Conservation (phyloP, 176 grass and related monocot genomes). For the Avena insularis region DNA sequence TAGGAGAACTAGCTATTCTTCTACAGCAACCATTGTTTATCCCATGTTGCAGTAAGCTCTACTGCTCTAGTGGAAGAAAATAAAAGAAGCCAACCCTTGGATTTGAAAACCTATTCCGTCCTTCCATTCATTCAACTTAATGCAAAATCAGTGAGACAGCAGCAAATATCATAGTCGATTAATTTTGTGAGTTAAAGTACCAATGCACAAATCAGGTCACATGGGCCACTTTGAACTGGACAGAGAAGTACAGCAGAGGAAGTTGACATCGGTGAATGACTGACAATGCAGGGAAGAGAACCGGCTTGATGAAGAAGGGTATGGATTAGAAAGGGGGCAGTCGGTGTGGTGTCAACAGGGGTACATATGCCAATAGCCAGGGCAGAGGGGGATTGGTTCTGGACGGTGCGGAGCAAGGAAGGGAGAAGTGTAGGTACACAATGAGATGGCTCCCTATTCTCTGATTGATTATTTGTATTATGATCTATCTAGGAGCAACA, state of each 20-base stretch:
- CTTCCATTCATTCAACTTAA: too few relatives aligned
- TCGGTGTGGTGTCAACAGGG: neutral
- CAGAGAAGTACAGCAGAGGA: neutral
- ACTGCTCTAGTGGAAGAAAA: too few relatives aligned
- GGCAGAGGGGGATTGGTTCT: neutral
- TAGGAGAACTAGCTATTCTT: constrained; percentile 10
- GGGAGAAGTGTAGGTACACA: neutral
- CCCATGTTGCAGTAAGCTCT: neutral
- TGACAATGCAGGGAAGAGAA: neutral
- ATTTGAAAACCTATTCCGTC: too few relatives aligned
- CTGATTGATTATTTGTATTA: neutral
- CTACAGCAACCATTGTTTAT: neutral
- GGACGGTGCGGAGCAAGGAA: neutral
- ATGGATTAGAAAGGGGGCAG: neutral
- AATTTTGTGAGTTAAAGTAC: too few relatives aligned
- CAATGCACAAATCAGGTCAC: too few relatives aligned
- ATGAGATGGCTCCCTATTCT: neutral
- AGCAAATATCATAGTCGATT: too few relatives aligned
- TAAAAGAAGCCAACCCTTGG: too few relatives aligned
- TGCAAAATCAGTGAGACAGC: too few relatives aligned
- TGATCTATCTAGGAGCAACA: constrained; percentile 10
- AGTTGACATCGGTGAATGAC: neutral
- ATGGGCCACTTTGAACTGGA: too few relatives aligned
- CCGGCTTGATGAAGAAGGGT: neutral
- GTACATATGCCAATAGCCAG: neutral